phyloP scores from a whole-genome alignment of 2,329 filamentous ascomycete species.

The Nakataea oryzae region DNA sequence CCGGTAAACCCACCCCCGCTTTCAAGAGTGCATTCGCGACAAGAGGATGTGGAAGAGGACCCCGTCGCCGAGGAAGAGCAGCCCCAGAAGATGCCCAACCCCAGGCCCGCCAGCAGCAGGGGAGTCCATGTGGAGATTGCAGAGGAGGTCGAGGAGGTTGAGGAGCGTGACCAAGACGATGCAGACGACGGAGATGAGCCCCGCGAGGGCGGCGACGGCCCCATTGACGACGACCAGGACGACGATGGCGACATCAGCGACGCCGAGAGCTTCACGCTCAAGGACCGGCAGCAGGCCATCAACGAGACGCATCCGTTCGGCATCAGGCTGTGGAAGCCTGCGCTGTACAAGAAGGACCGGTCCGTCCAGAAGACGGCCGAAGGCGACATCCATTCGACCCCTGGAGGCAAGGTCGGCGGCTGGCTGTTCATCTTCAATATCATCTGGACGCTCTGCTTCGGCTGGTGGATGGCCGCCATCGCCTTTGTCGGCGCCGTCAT shows the following conservation, averaged over 20 bases:
- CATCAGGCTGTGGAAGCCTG: slow-evolving; percentile 98
- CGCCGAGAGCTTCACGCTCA: slow-evolving; percentile 93
- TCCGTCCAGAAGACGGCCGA: slow-evolving; percentile 95
- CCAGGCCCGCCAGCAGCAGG: slow-evolving; percentile 9
- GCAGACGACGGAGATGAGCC: slow-evolving; percentile 26
- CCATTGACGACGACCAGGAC: slow-evolving; percentile 39
- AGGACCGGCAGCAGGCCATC: slow-evolving; percentile 93
- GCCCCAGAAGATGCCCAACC: slow-evolving; percentile 5
- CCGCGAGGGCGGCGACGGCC: slow-evolving; percentile 28
- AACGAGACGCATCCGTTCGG: slow-evolving; percentile 98
- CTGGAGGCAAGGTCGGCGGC: slow-evolving; percentile 73
- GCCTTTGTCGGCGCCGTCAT: slow-evolving; percentile 63
- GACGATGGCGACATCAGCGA: slow-evolving; percentile 73
- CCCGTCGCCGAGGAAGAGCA: slow-evolving; percentile 10
- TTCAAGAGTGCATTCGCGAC: slow-evolving; percentile 17
- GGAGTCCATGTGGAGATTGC: slow-evolving; percentile 16
- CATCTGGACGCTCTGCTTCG: slow-evolving; percentile 83
- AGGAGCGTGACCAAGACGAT: slow-evolving; percentile 18
- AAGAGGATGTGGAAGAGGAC: slow-evolving; percentile 13
- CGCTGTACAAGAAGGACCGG: slow-evolving; percentile 92
- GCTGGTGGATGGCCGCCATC: slow-evolving; percentile 86
- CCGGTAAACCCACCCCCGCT: slow-evolving; percentile 19
- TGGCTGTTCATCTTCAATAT: slow-evolving; percentile 85
- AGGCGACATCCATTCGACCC: slow-evolving; percentile 91
- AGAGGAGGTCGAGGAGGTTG: slow-evolving; percentile 23